These are phyloP conservation scores for Floccularia luteovirens DNA, from an alignment of 768 basidiomycete species.

Conservation along the genomic window DNA sequence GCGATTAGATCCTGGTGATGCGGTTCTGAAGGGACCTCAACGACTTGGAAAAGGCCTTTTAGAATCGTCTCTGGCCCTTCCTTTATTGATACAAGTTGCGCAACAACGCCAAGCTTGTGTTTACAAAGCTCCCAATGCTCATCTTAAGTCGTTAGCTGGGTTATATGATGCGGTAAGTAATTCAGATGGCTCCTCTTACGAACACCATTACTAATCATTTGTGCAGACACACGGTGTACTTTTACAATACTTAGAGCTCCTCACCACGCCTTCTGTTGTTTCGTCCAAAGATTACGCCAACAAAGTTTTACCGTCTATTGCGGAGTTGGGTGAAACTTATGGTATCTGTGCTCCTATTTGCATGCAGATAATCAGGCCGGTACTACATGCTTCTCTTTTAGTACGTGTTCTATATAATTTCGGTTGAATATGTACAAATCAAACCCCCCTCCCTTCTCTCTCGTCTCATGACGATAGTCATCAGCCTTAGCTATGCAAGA, in stretches of 20 bases:
- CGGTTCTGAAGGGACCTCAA: slow-evolving; percentile 54
- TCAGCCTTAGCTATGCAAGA: slow-evolving; percentile 60
- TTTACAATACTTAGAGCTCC: slow-evolving; percentile 85
- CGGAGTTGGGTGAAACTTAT: slow-evolving; percentile 66
- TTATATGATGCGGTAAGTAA: slow-evolving; percentile 81
- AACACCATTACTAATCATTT: slow-evolving; percentile 9
- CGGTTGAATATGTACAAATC: slow-evolving; percentile 1
- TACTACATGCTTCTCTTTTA: slow-evolving; percentile 54
- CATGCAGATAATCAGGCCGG: slow-evolving; percentile 91
- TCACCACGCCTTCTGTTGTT: slow-evolving; percentile 67
- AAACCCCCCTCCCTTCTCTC: no score
- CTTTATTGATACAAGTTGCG: slow-evolving; percentile 86
- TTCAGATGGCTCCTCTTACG: slow-evolving; percentile 7
- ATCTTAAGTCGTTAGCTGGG: slow-evolving; percentile 80
- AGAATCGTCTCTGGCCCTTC: slow-evolving; percentile 72
- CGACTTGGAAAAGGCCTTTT: slow-evolving; percentile 59
- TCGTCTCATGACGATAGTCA: slow-evolving; percentile 32
- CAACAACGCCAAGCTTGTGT: slow-evolving; percentile 87
- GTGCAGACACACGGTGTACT: slow-evolving; percentile 84
- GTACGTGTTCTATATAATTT: slow-evolving; percentile 27
- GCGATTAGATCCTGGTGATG: slow-evolving; percentile 59
- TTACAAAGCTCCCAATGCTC: slow-evolving; percentile 62
- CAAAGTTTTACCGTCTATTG: slow-evolving; percentile 66
- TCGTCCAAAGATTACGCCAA: slow-evolving; percentile 65
- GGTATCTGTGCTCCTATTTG: slow-evolving; percentile 82